Evolutionary conservation across 805 yeast species (phyloP), one percentile per base, ranked within the genome.

Genomic region (Candida ficus): DNA sequence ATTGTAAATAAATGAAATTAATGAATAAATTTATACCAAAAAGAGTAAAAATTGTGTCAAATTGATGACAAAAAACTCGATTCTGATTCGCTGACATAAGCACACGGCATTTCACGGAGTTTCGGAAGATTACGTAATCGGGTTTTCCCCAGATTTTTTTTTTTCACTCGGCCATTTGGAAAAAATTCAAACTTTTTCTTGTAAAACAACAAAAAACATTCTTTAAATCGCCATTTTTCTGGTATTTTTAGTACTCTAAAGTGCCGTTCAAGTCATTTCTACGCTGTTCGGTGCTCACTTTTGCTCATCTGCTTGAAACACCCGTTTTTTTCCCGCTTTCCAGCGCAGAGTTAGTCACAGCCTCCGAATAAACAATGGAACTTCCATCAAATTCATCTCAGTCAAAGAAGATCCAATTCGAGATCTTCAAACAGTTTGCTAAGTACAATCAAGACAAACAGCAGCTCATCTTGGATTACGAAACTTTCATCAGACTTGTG

Each of bases 381-480:
- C 61, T 63, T 18, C 61, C 58, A 4, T 52, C 60, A 6, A 64
- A 60, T 37, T 63, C 70, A 20, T 57, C 55, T 19, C 61, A 60
- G 35, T 65, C 64, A 30, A 64, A 64, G 46, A 56, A 54, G 42
- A 64, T 63, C 27, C 71, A 67, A 50, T 48, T 63, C 12, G 69
- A 64, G 34, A 69, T 73, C 16, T 73, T 71, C 50, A 63, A 62
- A 35, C 66, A 64, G 42, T 71, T 57, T 49, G 70, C 78, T 2
- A 57, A 62, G 18, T 48, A 49, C 22, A 56, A 67, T 38, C 55
- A 61, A 12, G 61, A 62, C 20, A 51, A 47, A 16, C 54, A 57
- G 21, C 64, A 63, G 44, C 48, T 56, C 7, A 56, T 65, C 3
- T 44, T 67, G 21, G 57, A 53, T 29, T 66, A 64, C 41, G 60